These are phyloP conservation scores for Kandelia obovata DNA, from an alignment of 345 rosid genomes.

Conservation along the genomic window DNA sequence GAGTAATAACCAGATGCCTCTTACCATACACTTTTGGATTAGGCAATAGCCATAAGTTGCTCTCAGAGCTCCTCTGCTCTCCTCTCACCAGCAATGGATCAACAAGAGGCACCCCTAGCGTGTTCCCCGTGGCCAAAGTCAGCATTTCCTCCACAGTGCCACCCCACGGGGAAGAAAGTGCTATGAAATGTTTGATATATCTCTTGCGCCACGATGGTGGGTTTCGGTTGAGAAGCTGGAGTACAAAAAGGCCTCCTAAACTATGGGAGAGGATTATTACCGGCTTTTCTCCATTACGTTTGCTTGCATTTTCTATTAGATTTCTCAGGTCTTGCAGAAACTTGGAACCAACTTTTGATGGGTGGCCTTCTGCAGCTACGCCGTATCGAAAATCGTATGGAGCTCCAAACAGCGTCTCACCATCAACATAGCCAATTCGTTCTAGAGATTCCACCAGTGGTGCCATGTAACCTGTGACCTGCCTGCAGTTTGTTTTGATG, in stretches of 20 bases:
- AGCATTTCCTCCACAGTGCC: conserved; percentile 59
- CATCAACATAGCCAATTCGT: conserved; percentile 51
- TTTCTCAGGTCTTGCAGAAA: conserved; percentile 56
- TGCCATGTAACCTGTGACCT: conserved; percentile 60
- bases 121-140: conserved; percentile 65
- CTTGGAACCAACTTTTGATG: conserved; percentile 58
- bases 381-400: conserved; percentile 93
- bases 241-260: conserved; percentile 76
- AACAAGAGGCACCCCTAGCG: conserved; percentile 75
- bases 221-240: conserved; percentile 61
- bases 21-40: conserved; percentile 41
- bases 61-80: conserved; percentile 74
- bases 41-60: conserved; percentile 86
- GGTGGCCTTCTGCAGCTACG: conserved; percentile 61
- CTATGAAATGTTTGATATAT: conserved; percentile 64
- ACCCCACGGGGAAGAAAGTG: conserved; percentile 84
- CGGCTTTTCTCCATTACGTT: conserved; percentile 54
- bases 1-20: conserved; percentile 48
- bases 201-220: conserved; percentile 56
- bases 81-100: conserved; percentile 68
- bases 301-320: conserved; percentile 58
- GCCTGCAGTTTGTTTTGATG: conserved; percentile 28
- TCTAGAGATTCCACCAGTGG: conserved; percentile 58
- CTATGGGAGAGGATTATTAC: conserved; percentile 77
- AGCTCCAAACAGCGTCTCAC: conserved; percentile 66